A percentile compares a stretch with the other conserved stretches of the same genome.
phyloP scores from a whole-genome alignment of 352 stramenopile species.

The Pythium phragmiticola region DNA sequence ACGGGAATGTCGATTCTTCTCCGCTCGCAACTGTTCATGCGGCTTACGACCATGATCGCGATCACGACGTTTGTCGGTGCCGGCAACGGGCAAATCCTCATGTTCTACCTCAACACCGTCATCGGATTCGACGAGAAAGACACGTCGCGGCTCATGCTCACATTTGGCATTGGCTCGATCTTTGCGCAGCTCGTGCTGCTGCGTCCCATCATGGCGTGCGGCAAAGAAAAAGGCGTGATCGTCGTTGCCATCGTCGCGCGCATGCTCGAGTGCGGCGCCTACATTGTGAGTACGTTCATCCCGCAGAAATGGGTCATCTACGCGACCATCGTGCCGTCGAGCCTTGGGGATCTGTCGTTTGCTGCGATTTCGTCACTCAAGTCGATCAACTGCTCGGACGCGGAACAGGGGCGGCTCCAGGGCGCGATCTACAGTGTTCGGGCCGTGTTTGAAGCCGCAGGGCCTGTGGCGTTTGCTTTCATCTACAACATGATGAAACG shows the following conservation, averaged over 20 bases:
- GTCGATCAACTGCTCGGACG: constrained; percentile 60
- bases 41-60: constrained; percentile 62
- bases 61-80: constrained; percentile 66
- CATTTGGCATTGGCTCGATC: constrained; percentile 55
- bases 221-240: constrained; percentile 68
- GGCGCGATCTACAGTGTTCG: constrained; percentile 68
- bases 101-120: constrained; percentile 78
- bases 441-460: constrained; percentile 59
- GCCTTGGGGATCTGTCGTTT: constrained; percentile 67
- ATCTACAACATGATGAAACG: constrained; percentile 58
- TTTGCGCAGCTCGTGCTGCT: constrained; percentile 59
- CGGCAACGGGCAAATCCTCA: constrained; percentile 57
- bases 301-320: constrained; percentile 64
- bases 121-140: constrained; percentile 72
- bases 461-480: constrained; percentile 51
- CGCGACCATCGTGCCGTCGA: constrained; percentile 35
- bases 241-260: constrained; percentile 47
- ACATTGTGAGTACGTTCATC: constrained; percentile 45
- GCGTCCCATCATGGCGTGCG: constrained; percentile 53
- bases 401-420: constrained; percentile 76
- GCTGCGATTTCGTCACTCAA: constrained; percentile 65
- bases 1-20: constrained; percentile 65
- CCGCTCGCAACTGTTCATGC: constrained; percentile 58
- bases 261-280: constrained; percentile 42
- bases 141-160: constrained; percentile 55